Conservation (phyloP, 108 stramenopile species). For the Conticribra guillardii region DNA sequence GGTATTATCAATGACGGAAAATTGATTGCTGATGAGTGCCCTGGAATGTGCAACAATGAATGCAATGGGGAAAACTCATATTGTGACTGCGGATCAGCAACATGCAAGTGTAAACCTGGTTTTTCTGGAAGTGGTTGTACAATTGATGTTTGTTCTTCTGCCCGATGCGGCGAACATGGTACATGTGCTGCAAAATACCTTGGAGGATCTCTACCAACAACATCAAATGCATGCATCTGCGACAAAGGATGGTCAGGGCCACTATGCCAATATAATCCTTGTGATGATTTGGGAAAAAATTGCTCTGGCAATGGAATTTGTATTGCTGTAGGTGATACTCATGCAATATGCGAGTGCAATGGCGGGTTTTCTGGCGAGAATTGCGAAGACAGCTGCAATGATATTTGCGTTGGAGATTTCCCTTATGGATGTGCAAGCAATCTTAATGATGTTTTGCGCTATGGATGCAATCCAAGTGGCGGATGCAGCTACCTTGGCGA, state of each 20-base stretch:
- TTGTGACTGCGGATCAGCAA: conserved; percentile 64
- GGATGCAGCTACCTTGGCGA: conserved; percentile 38
- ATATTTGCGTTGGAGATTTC: conserved; percentile 25
- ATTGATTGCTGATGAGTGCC: conserved; percentile 47
- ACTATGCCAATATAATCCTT: conserved; percentile 48
- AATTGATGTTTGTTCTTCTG: conserved; percentile 56
- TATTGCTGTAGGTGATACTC: conserved; percentile 18
- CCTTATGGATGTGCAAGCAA: conserved; percentile 24
- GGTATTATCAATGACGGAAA: conserved; percentile 18
- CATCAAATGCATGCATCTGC: conserved; percentile 47
- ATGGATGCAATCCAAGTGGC: conserved; percentile 10
- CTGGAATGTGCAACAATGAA: conserved; percentile 29
- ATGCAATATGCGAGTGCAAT: conserved; percentile 38
- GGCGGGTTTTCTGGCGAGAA: conserved; percentile 42
- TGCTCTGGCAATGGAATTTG: conserved; percentile 49
- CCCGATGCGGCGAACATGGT: conserved; percentile 56
- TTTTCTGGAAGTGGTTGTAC: conserved; percentile 25
- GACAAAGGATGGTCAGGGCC: conserved; percentile 45
- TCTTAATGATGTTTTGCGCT: conserved; percentile 7
- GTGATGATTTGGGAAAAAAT: conserved; percentile 12
- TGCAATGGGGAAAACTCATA: conserved; percentile 38
- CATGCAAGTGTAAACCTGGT: conserved; percentile 58
- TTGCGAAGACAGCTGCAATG: conserved; percentile 45
- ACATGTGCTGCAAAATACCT: conserved; percentile 56
- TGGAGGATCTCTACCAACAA: conserved; percentile 36